These are phyloP conservation scores for Pseudogymnoascus sp. DNA, from an alignment of 2,329 filamentous ascomycete genomes.

Conservation along the genomic window DNA sequence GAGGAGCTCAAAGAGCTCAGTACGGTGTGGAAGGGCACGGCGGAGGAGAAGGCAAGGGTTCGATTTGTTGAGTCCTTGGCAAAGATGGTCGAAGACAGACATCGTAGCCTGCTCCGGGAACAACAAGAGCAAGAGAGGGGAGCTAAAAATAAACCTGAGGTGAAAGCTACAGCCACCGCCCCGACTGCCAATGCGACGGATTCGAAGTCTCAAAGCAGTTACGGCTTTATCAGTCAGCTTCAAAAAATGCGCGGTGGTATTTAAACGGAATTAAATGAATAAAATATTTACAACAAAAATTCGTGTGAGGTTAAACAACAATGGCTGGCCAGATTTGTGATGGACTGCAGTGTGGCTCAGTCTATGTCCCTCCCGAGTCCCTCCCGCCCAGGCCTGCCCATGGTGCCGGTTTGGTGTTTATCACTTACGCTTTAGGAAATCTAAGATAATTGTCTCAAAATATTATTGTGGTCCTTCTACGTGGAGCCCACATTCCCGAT, in stretches of 20 bases:
- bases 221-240: slow-evolving; percentile 30
- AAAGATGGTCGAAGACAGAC: slow-evolving; percentile 72
- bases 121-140: slow-evolving; percentile 26
- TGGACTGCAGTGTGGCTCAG: neutral
- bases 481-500: neutral
- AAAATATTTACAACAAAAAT: neutral
- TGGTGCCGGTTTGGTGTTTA: neutral
- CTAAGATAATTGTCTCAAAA: neutral
- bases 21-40: slow-evolving; percentile 88
- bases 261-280: slow-evolving; percentile 15
- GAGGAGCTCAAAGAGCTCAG: slow-evolving; percentile 70
- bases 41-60: slow-evolving; percentile 78
- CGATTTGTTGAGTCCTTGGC: slow-evolving; percentile 77
- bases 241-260: slow-evolving; percentile 29
- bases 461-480: neutral
- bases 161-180: neutral
- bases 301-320: neutral
- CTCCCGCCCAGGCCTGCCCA: neutral
- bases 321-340: neutral
- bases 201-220: slow-evolving; percentile 24
- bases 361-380: neutral
- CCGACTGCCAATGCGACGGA: slow-evolving; percentile 15
- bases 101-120: slow-evolving; percentile 28
- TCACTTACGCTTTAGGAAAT: slow-evolving; percentile 2
- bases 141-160: slow-evolving; percentile 15